These are phyloP conservation scores for Dothidotthia symphoricarpi DNA, from an alignment of 2,329 filamentous ascomycete genomes.

Conservation along the genomic window DNA sequence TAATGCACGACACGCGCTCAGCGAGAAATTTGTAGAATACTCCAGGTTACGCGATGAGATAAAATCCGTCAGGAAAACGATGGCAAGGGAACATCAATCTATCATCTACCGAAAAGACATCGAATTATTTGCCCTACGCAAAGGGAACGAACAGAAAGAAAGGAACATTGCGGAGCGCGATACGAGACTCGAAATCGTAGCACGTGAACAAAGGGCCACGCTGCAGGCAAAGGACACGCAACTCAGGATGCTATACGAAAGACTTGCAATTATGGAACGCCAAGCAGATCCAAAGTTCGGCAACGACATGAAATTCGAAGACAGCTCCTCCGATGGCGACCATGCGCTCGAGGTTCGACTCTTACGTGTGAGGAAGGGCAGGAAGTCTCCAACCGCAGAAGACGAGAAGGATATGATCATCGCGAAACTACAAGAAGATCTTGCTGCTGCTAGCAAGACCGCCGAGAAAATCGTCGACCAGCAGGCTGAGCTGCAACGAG, in stretches of 20 bases:
- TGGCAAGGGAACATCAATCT: slow-evolving; percentile 35
- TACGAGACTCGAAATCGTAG: slow-evolving; percentile 24
- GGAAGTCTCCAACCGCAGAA: slow-evolving; percentile 15
- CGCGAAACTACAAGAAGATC: slow-evolving; percentile 27
- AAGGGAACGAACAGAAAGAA: slow-evolving; percentile 38
- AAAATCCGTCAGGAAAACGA: slow-evolving; percentile 30
- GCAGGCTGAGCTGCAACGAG: slow-evolving; percentile 32
- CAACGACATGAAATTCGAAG: slow-evolving; percentile 12
- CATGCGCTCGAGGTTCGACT: slow-evolving; percentile 35
- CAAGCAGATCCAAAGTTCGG: slow-evolving; percentile 15
- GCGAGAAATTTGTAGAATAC: slow-evolving; percentile 32
- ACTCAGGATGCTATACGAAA: slow-evolving; percentile 29
- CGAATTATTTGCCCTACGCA: slow-evolving; percentile 38
- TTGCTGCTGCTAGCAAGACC: slow-evolving; percentile 16
- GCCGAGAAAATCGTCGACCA: slow-evolving; percentile 27
- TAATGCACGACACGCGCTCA: slow-evolving; percentile 30
- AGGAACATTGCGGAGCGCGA: slow-evolving; percentile 33
- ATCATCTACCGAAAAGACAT: slow-evolving; percentile 39
- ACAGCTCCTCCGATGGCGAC: slow-evolving; percentile 17
- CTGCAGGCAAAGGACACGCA: slow-evolving; percentile 35
- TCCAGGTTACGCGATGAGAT: slow-evolving; percentile 31
- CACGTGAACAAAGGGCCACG: slow-evolving; percentile 25
- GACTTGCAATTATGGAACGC: slow-evolving; percentile 27
- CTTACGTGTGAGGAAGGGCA: slow-evolving; percentile 30
- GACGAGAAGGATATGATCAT: slow-evolving; percentile 32